phyloP scores from a whole-genome alignment of 306 rosid species.

The Fagus sylvatica region DNA sequence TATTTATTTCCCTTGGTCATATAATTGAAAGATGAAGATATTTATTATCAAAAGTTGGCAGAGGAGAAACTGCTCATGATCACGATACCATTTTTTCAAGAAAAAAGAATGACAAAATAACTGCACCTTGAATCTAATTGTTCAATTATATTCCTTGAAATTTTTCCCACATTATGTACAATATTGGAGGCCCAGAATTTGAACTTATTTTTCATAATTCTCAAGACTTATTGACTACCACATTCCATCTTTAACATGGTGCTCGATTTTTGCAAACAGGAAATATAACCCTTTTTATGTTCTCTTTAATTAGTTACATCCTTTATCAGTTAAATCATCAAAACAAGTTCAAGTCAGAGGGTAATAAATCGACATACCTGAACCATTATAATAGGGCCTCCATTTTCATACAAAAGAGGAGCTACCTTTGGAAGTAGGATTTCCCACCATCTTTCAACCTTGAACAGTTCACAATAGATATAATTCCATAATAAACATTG shows the following conservation, averaged over 20 bases:
- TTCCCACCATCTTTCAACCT: slow-evolving; percentile 97
- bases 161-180: background rate
- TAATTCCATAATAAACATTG: slow-evolving; percentile 20
- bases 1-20: background rate
- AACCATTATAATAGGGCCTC: slow-evolving; percentile 92
- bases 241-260: background rate
- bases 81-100: background rate
- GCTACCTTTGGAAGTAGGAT: slow-evolving; percentile 70
- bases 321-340: slow-evolving; percentile 6
- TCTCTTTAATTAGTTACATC: background rate
- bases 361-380: slow-evolving; percentile 55
- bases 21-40: background rate
- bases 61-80: background rate
- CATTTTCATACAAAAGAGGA: slow-evolving; percentile 73
- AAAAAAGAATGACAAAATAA: background rate
- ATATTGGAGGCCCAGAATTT: background rate
- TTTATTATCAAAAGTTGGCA: background rate
- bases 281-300: background rate
- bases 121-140: background rate
- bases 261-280: background rate
- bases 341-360: slow-evolving; percentile 1
- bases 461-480: slow-evolving; percentile 25
- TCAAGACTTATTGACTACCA: background rate
- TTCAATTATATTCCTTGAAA: background rate
- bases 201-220: background rate